Evolutionary conservation across 2,329 filamentous ascomycete species (phyloP).

Genomic region (Lasiodiplodia gonubiensis): DNA sequence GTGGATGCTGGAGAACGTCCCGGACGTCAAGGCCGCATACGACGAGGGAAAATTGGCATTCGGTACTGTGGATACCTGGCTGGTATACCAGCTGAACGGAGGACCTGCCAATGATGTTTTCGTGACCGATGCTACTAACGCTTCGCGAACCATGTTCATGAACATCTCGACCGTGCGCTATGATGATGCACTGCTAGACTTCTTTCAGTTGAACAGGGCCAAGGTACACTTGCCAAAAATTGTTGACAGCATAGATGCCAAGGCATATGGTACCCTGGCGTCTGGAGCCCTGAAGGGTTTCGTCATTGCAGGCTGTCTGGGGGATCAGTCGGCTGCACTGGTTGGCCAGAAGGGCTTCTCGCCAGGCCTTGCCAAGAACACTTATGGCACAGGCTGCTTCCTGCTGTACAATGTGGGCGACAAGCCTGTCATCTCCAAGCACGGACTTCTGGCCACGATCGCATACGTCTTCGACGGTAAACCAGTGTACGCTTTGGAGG

Average conservation of each 20-base stretch:
- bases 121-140: conserved; percentile 82
- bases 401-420: conserved; percentile 81
- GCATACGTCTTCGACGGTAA: conserved; percentile 75
- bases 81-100: conserved; percentile 79
- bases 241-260: conserved; percentile 72
- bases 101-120: conserved; percentile 67
- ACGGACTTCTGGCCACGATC: conserved; percentile 78
- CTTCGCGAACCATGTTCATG: conserved; percentile 88
- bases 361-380: conserved; percentile 81
- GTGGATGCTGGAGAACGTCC: conserved; percentile 74
- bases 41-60: conserved; percentile 74
- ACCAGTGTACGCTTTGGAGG: conserved; percentile 76
- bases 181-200: conserved; percentile 72
- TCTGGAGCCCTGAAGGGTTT: conserved; percentile 68
- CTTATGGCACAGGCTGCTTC: conserved; percentile 84
- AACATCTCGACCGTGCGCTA: conserved; percentile 78
- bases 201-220: conserved; percentile 72
- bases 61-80: conserved; percentile 82
- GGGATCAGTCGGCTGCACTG: conserved; percentile 79
- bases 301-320: conserved; percentile 75
- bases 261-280: conserved; percentile 69
- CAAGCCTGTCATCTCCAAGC: conserved; percentile 77
- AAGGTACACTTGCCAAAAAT: conserved; percentile 77
- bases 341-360: conserved; percentile 82
- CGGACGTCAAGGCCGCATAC: conserved; percentile 71